These are phyloP conservation scores for Akanthomyces lecanii DNA, from an alignment of 2,329 filamentous ascomycete species.

Conservation along the genomic window DNA sequence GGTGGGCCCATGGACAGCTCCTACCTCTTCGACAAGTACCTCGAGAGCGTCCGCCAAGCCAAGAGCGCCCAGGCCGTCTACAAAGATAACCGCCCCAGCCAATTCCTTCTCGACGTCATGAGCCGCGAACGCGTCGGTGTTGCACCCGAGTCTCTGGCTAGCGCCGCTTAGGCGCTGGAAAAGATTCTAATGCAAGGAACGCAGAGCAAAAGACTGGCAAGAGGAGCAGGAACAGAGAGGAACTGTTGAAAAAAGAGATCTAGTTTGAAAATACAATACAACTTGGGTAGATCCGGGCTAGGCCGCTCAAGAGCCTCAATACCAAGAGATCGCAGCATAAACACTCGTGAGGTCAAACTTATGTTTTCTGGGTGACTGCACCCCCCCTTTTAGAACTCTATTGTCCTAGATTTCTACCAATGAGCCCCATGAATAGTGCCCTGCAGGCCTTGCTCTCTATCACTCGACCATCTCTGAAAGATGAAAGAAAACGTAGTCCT, in stretches of 20 bases:
- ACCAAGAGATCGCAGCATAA: too few relatives aligned
- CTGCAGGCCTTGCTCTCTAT: not conserved
- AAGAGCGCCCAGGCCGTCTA: conserved; percentile 76
- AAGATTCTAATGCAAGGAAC: not conserved
- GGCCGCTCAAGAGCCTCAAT: not conserved
- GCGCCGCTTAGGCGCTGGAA: not conserved
- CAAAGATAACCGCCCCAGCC: conserved; percentile 82
- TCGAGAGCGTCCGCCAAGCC: conserved; percentile 84
- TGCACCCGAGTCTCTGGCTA: conserved; percentile 42
- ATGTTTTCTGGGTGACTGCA: not conserved
- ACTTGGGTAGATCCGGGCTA: not conserved
- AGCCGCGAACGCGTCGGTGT: conserved; percentile 95
- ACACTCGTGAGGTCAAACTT: too few relatives aligned
- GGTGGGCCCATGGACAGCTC: conserved; percentile 93
- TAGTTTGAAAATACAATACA: not conserved
- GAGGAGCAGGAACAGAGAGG: not conserved
- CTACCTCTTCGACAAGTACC: conserved; percentile 95
- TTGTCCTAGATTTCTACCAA: not conserved
- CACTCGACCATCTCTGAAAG: not conserved
- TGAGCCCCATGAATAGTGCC: not conserved
- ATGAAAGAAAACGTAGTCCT: not conserved
- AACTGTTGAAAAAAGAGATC: not conserved
- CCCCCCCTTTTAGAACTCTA: not conserved
- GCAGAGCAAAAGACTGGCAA: not conserved
- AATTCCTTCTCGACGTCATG: conserved; percentile 84